Percentiles rank a stretch among this genome's conserved stretches.
Evolutionary conservation across 176 grass and related monocot species (phyloP).

Genomic region (Hsuehochloa calcarea): DNA sequence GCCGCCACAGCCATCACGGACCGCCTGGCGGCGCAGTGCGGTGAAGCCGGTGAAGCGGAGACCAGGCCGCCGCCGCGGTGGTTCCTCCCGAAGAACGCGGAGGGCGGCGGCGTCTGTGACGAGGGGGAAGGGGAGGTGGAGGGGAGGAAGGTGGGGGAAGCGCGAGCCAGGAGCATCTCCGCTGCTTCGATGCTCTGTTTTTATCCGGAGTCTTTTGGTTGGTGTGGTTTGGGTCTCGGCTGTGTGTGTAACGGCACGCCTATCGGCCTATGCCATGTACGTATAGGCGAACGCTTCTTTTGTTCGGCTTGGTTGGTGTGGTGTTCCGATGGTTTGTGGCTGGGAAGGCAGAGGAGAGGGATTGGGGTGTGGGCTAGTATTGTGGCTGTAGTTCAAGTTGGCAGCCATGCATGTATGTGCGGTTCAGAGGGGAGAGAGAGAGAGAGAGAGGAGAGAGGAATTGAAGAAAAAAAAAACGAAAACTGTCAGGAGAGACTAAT

Average conservation of each 20-base stretch:
- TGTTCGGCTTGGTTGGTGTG: neutral
- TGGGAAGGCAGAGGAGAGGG: slow-evolving; percentile 1
- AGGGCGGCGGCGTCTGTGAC: slow-evolving; percentile 19
- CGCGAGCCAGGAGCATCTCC: slow-evolving; percentile 48
- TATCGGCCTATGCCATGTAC: slow-evolving; percentile 8
- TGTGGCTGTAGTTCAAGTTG: neutral
- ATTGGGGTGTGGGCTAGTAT: slow-evolving; percentile 20
- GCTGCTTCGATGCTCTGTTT: neutral
- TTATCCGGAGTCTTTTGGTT: slow-evolving; percentile 33
- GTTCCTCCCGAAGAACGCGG: neutral
- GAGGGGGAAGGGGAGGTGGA: slow-evolving; percentile 21
- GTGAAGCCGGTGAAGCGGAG: neutral
- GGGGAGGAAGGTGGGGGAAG: slow-evolving; percentile 39
- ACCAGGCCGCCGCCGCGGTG: neutral
- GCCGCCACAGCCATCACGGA: slow-evolving; percentile 36
- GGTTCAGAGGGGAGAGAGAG: neutral
- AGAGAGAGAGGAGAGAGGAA: too few species aligned
- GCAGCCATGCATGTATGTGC: neutral
- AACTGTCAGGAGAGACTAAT: neutral
- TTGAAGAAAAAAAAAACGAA: neutral
- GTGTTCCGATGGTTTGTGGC: slow-evolving; percentile 22
- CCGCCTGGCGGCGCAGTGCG: slow-evolving; percentile 13
- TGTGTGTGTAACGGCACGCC: slow-evolving; percentile 5
- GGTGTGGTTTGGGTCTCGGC: neutral
- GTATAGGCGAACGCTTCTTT: neutral